phyloP scores from a whole-genome alignment of 1,284 basidiomycete genomes.

The Sphagnurus paluster region DNA sequence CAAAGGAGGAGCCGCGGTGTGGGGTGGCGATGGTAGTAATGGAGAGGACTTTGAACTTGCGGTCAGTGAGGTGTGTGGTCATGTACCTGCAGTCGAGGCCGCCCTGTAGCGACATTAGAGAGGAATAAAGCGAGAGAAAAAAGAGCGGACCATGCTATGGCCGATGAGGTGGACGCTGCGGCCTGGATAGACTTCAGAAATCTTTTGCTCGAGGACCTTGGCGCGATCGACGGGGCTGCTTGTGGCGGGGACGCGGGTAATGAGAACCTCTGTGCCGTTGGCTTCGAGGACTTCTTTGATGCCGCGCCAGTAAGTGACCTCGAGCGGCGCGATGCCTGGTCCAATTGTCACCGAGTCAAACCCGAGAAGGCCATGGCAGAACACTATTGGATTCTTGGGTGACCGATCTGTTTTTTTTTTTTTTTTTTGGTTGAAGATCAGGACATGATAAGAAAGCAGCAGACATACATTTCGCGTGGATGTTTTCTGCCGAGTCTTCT shows the following conservation, averaged over 20 bases:
- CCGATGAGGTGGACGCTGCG: constrained; percentile 87
- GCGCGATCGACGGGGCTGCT: constrained; percentile 86
- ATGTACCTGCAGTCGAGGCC: constrained; percentile 93
- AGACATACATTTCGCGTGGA: constrained; percentile 71
- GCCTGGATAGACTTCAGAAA: constrained; percentile 79
- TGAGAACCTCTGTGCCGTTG: constrained; percentile 88
- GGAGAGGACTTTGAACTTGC: constrained; percentile 72
- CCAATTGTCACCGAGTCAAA: constrained; percentile 80
- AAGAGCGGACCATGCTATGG: constrained; percentile 80
- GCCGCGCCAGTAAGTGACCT: constrained; percentile 93
- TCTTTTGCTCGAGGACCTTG: constrained; percentile 79
- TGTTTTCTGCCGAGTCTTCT: constrained; percentile 56
- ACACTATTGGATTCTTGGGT: constrained; percentile 83
- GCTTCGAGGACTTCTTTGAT: constrained; percentile 89
- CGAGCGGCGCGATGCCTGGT: constrained; percentile 72
- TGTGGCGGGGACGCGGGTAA: constrained; percentile 91
- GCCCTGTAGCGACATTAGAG: constrained; percentile 51
- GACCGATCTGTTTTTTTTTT: constrained; percentile 56
- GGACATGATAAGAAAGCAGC: constrained; percentile 4
- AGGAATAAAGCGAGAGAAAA: constrained; percentile 1
- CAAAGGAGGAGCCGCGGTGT: constrained; percentile 91
- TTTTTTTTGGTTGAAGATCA: constrained; percentile 4
- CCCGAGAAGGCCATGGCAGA: constrained; percentile 91
- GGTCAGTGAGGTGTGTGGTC: constrained; percentile 65
- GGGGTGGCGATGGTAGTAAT: constrained; percentile 94